Evolutionary conservation across 768 basidiomycete species (phyloP).

Genomic region (Rhodocollybia butyracea): DNA sequence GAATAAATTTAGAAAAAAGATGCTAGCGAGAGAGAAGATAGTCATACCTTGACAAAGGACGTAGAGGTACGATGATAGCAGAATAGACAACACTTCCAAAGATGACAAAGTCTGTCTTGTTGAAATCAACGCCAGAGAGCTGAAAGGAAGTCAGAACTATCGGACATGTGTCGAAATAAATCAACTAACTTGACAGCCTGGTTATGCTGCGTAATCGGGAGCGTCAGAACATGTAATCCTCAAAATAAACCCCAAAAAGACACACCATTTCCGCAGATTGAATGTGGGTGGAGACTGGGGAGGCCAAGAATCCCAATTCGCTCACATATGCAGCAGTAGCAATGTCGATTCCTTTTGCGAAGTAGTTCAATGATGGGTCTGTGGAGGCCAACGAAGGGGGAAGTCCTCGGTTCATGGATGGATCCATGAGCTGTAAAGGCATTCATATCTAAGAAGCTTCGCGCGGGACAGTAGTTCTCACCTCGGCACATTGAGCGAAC

Average conservation of each 20-base stretch:
- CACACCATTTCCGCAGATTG: slow-evolving; percentile 72
- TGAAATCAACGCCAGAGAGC: slow-evolving; percentile 66
- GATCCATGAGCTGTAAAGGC: slow-evolving; percentile 75
- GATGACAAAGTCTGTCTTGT: slow-evolving; percentile 71
- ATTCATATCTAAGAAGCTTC: no score
- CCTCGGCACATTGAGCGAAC: slow-evolving; percentile 57
- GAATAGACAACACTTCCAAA: slow-evolving; percentile 65
- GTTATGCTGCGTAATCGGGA: slow-evolving; percentile 45
- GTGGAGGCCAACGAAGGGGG: slow-evolving; percentile 72
- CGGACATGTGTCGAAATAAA: neutral
- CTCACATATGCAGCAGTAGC: slow-evolving; percentile 77
- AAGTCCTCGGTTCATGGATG: slow-evolving; percentile 75
- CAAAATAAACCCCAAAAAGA: neutral
- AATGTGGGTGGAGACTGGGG: slow-evolving; percentile 75
- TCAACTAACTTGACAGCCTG: slow-evolving; percentile 72
- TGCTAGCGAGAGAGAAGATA: neutral
- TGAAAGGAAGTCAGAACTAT: slow-evolving; percentile 13
- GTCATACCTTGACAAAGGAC: slow-evolving; percentile 58
- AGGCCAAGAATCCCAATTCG: slow-evolving; percentile 76
- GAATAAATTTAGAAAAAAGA: neutral
- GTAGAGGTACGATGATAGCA: slow-evolving; percentile 71
- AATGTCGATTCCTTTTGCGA: slow-evolving; percentile 77
- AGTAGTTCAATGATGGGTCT: slow-evolving; percentile 76
- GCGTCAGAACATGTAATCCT: neutral
- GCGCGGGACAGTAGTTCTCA: no score